A percentile compares a stretch with the other conserved stretches of the same genome.
Evolutionary conservation across 331 rosid species (phyloP).

Genomic region (Acacia pycnantha): DNA sequence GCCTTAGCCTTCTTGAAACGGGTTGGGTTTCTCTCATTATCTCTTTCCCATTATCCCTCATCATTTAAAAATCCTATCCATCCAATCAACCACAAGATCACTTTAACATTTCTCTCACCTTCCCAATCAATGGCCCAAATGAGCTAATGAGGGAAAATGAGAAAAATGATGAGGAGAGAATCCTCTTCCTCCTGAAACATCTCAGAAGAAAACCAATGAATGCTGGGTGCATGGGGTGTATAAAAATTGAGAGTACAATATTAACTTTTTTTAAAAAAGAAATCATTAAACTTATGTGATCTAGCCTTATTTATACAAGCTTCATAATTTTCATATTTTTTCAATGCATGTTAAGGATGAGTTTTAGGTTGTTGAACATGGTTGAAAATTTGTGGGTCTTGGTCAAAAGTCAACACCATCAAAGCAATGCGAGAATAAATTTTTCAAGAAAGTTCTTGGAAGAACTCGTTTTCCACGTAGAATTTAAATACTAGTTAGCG

Average conservation of each 20-base stretch:
- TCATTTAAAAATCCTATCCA: too few relatives aligned
- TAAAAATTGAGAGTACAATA: neutral
- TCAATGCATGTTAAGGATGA: neutral
- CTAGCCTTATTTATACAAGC: neutral
- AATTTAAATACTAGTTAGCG: neutral
- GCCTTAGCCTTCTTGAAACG: neutral
- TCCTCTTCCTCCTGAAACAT: neutral
- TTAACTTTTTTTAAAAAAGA: neutral
- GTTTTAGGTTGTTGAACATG: neutral
- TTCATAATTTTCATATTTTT: neutral
- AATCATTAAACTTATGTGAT: neutral
- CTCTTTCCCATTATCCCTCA: too few relatives aligned
- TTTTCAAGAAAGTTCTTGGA: neutral
- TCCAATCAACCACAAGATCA: too few relatives aligned
- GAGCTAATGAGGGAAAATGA: too few relatives aligned
- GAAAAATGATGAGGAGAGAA: too few relatives aligned
- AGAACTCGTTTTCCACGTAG: neutral
- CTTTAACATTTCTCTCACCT: too few relatives aligned
- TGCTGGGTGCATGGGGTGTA: neutral
- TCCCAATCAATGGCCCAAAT: too few relatives aligned
- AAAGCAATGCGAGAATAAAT: neutral
- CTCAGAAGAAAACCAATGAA: neutral
- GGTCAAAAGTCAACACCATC: neutral
- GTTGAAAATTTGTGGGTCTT: neutral
- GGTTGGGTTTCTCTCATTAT: too few relatives aligned